Conservation (phyloP, 768 basidiomycete genomes). For the Lactarius hatsudake region DNA sequence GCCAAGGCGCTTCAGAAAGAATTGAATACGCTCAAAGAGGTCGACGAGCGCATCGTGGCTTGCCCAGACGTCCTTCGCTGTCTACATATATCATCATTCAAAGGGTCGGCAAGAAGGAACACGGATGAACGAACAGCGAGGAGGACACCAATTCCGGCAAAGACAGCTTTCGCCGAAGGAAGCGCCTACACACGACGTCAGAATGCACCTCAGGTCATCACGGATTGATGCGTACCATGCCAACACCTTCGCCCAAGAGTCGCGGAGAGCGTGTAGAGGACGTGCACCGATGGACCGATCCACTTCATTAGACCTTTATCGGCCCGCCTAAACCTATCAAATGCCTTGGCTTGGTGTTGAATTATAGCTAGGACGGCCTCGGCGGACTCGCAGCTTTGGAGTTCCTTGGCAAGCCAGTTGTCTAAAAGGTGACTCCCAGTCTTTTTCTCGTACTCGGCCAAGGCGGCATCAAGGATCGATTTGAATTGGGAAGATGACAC, state of each 20-base stretch:
- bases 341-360: background rate
- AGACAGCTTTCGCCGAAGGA: background rate
- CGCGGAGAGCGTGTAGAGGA: background rate
- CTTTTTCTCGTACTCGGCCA: background rate
- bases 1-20: background rate
- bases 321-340: background rate
- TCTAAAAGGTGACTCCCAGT: background rate
- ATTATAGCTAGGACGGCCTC: background rate
- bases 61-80: background rate
- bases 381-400: background rate
- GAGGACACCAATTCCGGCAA: background rate
- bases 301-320: background rate
- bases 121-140: background rate
- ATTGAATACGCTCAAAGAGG: background rate
- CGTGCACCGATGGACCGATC: background rate
- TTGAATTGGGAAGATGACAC: background rate
- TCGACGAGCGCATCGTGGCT: background rate
- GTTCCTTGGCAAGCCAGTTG: background rate
- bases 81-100: background rate
- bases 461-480: background rate
- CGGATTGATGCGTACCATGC: background rate
- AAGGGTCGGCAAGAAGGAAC: background rate
- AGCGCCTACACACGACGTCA: background rate
- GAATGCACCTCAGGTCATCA: background rate
- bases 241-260: background rate